Evolutionary conservation across 768 basidiomycete genomes (phyloP).

Genomic region (Kwoniella bestiolae): DNA sequence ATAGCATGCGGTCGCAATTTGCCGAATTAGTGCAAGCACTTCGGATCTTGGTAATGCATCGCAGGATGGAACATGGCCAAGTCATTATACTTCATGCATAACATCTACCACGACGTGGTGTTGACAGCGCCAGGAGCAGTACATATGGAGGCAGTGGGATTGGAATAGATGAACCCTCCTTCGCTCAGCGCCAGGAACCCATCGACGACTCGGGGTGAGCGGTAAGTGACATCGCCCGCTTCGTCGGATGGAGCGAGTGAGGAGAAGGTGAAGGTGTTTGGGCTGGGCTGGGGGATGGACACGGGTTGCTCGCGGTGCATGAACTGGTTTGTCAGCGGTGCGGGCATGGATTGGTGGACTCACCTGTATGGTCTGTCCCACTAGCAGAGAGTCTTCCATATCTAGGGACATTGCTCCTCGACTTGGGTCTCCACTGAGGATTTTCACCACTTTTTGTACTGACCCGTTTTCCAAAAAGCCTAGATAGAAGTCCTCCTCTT

Average conservation of each 20-base stretch:
- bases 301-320: constrained; percentile 23
- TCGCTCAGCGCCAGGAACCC: constrained; percentile 46
- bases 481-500: constrained; percentile 57
- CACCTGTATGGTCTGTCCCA: constrained; percentile 52
- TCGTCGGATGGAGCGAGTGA: constrained; percentile 17
- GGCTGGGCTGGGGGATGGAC: not conserved
- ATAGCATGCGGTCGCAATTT: not conserved
- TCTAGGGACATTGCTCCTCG: constrained; percentile 54
- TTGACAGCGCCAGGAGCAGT: constrained; percentile 32
- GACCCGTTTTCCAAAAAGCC: constrained; percentile 30
- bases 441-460: constrained; percentile 45
- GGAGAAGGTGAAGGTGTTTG: constrained; percentile 16
- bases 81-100: not conserved
- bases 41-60: not conserved
- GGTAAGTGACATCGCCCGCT: constrained; percentile 1
- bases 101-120: constrained; percentile 7
- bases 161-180: constrained; percentile 37
- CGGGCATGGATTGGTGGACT: constrained; percentile 8
- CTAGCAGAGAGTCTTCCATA: constrained; percentile 47
- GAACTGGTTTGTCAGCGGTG: constrained; percentile 21
- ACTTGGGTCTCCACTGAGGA: constrained; percentile 56
- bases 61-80: not conserved
- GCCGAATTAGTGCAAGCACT: not conserved
- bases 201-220: constrained; percentile 27
- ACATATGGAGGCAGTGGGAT: constrained; percentile 24